Evolutionary conservation across 768 basidiomycete genomes (phyloP), one percentile per base, ranked within the genome.

Genomic region (Hebeloma cylindrosporum): DNA sequence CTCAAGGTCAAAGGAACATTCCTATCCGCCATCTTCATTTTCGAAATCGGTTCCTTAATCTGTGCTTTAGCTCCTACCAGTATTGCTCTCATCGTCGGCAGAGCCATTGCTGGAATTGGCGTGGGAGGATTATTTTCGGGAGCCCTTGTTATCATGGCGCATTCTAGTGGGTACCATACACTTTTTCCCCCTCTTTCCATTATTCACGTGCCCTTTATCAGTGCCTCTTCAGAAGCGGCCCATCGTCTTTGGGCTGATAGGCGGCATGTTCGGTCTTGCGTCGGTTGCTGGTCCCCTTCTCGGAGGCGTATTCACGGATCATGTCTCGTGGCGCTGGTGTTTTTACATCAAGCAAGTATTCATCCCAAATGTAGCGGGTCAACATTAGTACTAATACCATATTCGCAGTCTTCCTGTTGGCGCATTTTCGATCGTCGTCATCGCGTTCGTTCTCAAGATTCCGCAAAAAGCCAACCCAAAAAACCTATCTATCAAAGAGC

Each of bases 221-320:
- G 40, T 45, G 45, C 53, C 30, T 31, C 53, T 48, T 36, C 46
- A 40, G 6, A 52, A 51, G 43, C 45, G 61, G 17, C 57, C 61
- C 7, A 51, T 59, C 7, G 45, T 54, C 21, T 54, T 52, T 40
- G 57, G 53, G 1, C 21, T 57, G 16, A 43, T 62, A 23, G 57
- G 58, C 16, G 53, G 48, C 27, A 51, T 75, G 35, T 74, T 71
- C 47, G 75, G 72, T 6, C 31, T 60, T 27, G 39, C 61, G 17
- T 59, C 61, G 13, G 60, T 69, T 30, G 54, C 60, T 29, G 65
- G 64, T 52, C 56, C 62, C 3, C 59, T 72, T 37, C 59, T 68
- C 28, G 57, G 67, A 47, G 62, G 70, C 33, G 63, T 58, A n/a
- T 67, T 67, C 42, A 58, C 62, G 26, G 62, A 36, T 45, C 43